These are phyloP conservation scores for Botrytis byssoidea DNA, from an alignment of 2,329 filamentous ascomycete species.

Conservation along the genomic window DNA sequence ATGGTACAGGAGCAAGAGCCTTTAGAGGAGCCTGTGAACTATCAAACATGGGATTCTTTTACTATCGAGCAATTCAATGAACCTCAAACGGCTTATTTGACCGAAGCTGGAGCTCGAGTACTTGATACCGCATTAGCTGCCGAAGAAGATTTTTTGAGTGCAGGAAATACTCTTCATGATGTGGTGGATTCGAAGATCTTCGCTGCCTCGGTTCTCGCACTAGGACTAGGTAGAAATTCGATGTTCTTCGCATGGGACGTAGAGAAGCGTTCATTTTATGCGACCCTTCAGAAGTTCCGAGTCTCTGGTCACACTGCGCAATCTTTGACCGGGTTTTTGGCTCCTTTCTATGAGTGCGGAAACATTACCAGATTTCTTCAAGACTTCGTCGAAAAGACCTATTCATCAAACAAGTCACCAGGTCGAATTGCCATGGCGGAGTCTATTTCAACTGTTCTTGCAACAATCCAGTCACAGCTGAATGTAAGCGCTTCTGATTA, in stretches of 20 bases:
- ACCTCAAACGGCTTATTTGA: constrained; percentile 55
- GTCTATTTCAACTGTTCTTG: constrained; percentile 41
- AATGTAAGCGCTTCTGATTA: constrained; percentile 31
- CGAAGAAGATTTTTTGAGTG: constrained; percentile 43
- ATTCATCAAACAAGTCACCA: constrained; percentile 33
- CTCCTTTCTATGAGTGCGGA: constrained; percentile 40
- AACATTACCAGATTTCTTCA: constrained; percentile 38
- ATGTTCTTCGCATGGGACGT: constrained; percentile 65
- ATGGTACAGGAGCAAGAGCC: constrained; percentile 41
- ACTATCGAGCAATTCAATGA: constrained; percentile 44
- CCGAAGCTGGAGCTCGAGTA: constrained; percentile 63
- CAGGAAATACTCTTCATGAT: constrained; percentile 43
- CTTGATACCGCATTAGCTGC: constrained; percentile 62
- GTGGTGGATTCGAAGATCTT: constrained; percentile 52
- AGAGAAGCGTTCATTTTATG: constrained; percentile 52
- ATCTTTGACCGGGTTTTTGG: constrained; percentile 48
- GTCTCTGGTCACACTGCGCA: constrained; percentile 52
- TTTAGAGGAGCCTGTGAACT: constrained; percentile 39
- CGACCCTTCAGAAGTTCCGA: constrained; percentile 47
- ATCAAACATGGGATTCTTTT: constrained; percentile 71
- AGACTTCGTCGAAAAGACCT: constrained; percentile 35
- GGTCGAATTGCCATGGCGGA: constrained; percentile 39
- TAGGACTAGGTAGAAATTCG: constrained; percentile 70
- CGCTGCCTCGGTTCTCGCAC: constrained; percentile 57
- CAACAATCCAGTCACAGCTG: constrained; percentile 36